These are phyloP conservation scores for Elongisporangium senticosum DNA, from an alignment of 352 stramenopile genomes.

Conservation along the genomic window DNA sequence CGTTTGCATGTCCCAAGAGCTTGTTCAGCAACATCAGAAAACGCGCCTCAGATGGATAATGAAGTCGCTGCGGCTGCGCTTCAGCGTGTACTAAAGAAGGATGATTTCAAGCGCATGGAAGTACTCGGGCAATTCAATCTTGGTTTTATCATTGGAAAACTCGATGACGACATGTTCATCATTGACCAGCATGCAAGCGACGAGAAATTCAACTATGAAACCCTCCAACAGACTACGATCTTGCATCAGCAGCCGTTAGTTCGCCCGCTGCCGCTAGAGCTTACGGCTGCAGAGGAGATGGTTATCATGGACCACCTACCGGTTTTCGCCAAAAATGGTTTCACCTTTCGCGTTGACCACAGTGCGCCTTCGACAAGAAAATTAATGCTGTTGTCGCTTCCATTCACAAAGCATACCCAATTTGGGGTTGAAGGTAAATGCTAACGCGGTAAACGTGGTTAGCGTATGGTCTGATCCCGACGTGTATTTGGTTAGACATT, in stretches of 20 bases:
- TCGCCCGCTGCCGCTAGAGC: constrained; percentile 85
- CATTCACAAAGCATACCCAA: constrained; percentile 83
- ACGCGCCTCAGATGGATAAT: constrained; percentile 21
- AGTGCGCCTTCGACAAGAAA: constrained; percentile 45
- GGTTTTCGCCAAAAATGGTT: constrained; percentile 95
- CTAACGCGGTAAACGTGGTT: not conserved
- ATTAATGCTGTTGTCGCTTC: constrained; percentile 72
- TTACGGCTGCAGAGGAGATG: constrained; percentile 91
- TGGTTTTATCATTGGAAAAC: constrained; percentile 93
- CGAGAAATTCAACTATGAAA: constrained; percentile 87
- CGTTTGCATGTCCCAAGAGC: constrained; percentile 28
- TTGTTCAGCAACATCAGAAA: constrained; percentile 21
- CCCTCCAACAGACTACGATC: constrained; percentile 73
- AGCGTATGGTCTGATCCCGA: not conserved
- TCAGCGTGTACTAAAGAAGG: constrained; percentile 81
- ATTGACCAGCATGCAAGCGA: constrained; percentile 99
- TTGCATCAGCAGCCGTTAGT: constrained; percentile 96
- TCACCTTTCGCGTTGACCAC: constrained; percentile 67
- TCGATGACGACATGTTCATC: constrained; percentile 94
- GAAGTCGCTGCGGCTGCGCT: constrained; percentile 41
- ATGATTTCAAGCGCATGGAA: constrained; percentile 90
- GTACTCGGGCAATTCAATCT: constrained; percentile 98
- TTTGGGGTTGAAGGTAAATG: constrained; percentile 72
- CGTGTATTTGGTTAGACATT: constrained; percentile 50
- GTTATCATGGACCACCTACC: constrained; percentile 91